Base-by-base conservation (phyloP, 495 filamentous ascomycete species). In the Penicillium alfredii region DNA sequence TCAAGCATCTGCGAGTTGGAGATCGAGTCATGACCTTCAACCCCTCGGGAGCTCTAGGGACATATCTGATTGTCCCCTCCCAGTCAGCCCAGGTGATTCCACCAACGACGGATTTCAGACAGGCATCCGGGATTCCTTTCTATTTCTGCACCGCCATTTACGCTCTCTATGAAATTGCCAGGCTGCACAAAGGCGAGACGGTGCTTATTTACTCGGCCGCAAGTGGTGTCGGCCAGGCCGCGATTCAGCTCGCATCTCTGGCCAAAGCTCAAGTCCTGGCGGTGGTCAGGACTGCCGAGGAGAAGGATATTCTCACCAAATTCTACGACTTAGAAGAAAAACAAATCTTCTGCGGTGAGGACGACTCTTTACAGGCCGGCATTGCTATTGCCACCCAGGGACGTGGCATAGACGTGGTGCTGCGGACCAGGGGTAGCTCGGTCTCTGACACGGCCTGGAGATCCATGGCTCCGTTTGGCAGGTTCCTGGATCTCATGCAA, bases 121-220 rank as follows among this genome's bases (percentile, higher is more conserved):
- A n/a, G n/a, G n/a, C n/a, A n/a, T n/a, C n/a, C n/a, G n/a, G n/a
- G n/a, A n/a, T n/a, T n/a, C n/a, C n/a, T n/a, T n/a, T n/a, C n/a
- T n/a, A n/a, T n/a, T n/a, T n/a, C n/a, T n/a, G n/a, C 34, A 47
- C 46, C 24, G 76, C 73, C 0, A 72, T 74, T 39, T 69, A 78
- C 51, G 59, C 64, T 1, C 43, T 81, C 2, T 8, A 49, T 1
- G 26, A 58, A 20, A 11, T 58, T 4, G 57, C 49, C 0, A 22
- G 33, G 1, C 44, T 71, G 3, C 8, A 38, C 6, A 29, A 66
- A 4, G 76, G 64, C 12, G 73, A 84, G 36, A 67, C 55, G 1
- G 63, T 80, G 4, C 55, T 81, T 7, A 73, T 81, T 33, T 71
- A 79, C 42, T 60, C 60, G 3, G 77, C 69, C n/a, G 61, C 72